phyloP scores from a whole-genome alignment of 257 asterid genomes.

The Ocimum tenuiflorum region DNA sequence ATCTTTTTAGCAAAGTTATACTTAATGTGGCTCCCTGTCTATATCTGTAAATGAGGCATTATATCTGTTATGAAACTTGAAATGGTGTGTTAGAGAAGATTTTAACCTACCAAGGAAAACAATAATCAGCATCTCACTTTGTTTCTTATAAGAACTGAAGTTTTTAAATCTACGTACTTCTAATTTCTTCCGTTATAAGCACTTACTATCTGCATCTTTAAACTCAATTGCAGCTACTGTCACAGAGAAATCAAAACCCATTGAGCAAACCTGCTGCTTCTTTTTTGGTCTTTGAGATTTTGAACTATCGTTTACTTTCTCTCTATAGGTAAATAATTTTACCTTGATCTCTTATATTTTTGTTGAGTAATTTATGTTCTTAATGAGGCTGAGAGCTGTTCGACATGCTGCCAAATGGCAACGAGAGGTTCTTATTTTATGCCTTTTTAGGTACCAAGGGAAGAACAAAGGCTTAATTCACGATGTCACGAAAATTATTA shows the following conservation, averaged over 20 bases:
- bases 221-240: constrained; percentile 58
- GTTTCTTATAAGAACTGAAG: neutral
- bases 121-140: neutral
- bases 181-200: constrained; percentile 1
- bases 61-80: too few species aligned
- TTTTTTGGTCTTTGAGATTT: constrained; percentile 79
- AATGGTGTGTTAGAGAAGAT: neutral
- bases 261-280: constrained; percentile 77
- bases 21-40: neutral
- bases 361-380: neutral
- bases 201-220: constrained; percentile 19
- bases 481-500: constrained; percentile 82
- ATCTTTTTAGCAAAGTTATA: neutral
- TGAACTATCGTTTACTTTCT: constrained; percentile 90
- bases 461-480: constrained; percentile 87
- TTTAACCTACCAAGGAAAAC: neutral
- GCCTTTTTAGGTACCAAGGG: constrained; percentile 77
- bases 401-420: constrained; percentile 6
- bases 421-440: constrained; percentile 6
- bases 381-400: constrained; percentile 10
- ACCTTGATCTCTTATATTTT: constrained; percentile 11
- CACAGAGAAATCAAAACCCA: constrained; percentile 69
- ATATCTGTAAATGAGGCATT: too few species aligned
- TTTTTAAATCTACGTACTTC: neutral
- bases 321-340: constrained; percentile 63